These are phyloP conservation scores for Nectriaceae sp. DNA, from an alignment of 2,329 filamentous ascomycete genomes.

Conservation along the genomic window DNA sequence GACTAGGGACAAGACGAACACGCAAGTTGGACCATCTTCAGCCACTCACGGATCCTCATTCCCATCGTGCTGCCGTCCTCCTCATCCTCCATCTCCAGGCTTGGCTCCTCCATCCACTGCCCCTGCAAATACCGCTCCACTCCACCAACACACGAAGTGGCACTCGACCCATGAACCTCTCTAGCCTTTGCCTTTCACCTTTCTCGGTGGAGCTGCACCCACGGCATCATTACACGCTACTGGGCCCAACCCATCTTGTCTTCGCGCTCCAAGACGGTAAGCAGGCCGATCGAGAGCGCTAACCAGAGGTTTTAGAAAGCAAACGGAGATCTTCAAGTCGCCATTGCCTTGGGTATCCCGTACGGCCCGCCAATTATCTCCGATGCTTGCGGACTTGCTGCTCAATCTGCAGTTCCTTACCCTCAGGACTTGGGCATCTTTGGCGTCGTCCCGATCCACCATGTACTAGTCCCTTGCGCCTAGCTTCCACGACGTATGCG, in stretches of 20 bases:
- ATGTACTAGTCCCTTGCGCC: too few relatives aligned
- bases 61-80: not conserved
- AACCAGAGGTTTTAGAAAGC: slow-evolving; percentile 2
- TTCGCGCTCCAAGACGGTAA: slow-evolving; percentile 26
- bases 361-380: slow-evolving; percentile 16
- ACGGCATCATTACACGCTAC: slow-evolving; percentile 4
- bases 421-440: too few relatives aligned
- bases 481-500: too few relatives aligned
- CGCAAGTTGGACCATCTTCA: not conserved
- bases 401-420: too few relatives aligned
- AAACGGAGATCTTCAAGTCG: not conserved
- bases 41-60: not conserved
- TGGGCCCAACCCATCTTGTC: slow-evolving; percentile 18
- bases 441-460: too few relatives aligned
- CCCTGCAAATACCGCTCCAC: not conserved
- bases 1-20: not conserved
- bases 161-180: not conserved
- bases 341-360: slow-evolving; percentile 4
- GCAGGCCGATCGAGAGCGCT: slow-evolving; percentile 25
- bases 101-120: not conserved
- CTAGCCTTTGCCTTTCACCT: too few relatives aligned
- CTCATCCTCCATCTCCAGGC: not conserved
- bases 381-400: slow-evolving; percentile 5
- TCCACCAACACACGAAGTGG: not conserved
- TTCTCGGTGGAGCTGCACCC: not conserved